Base-by-base conservation (phyloP, 306 rosid species). In the Potentilla sterilis region DNA sequence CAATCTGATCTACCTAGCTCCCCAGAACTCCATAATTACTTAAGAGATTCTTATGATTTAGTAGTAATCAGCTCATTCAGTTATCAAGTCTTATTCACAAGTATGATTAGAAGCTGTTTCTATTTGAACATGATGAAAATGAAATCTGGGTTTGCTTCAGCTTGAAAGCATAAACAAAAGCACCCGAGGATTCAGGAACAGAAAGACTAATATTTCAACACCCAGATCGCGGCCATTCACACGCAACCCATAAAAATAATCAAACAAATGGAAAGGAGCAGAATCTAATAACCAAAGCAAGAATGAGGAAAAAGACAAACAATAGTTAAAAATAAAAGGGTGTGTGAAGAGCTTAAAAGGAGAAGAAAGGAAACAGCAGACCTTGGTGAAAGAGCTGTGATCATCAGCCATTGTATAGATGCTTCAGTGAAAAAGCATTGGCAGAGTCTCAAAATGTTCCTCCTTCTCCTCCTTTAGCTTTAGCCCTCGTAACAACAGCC, bases 351-450 rank as follows among this genome's bases (percentile, higher is more conserved):
- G 62, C 52, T 12, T 40, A 78, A 19, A 19, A 70, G 4, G 69
- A 81, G 64, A 83, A 83, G 37, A 40, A 55, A 28, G 15, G 47
- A 3, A 67, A 43, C 7, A 24, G 15, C 84, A 58, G 51, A 95
- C 99, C 97, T 95, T 92, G 77, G 89, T 52, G 86, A 85, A 90
- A 89, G 86, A 88, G 81, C 82, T 80, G 47, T 76, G 90, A 82
- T 89, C 93, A 74, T 92, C 97, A 9, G 97, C 96, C 99, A 95
- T 95, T 81, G 90, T 81, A 85, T 87, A 64, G 75, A 75, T 78
- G 91, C 85, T 90, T 88, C 32, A 75, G 73, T 64, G 85, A 89
- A 90, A 87, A 87, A 86, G 89, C 96, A 93, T 89, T 51, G 66
- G 72, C 79, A 81, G 35, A 79, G 12, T 22, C 76, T 82, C 57